Evolutionary conservation across 768 basidiomycete genomes (phyloP).

Genomic region (Clathrus columnatus): DNA sequence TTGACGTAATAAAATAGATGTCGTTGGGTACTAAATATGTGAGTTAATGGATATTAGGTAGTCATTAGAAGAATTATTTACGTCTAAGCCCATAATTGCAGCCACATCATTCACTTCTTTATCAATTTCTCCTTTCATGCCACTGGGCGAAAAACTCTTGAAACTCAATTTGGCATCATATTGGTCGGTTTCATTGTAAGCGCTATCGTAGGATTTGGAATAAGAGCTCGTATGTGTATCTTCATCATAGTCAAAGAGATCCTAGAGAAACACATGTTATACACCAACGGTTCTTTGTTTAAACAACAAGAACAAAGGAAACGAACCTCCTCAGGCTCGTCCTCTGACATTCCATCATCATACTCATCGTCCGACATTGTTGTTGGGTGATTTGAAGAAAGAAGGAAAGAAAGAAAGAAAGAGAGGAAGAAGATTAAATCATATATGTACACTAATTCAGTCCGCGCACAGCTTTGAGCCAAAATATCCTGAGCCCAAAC

Average conservation of each 20-base stretch:
- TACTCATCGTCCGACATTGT: conserved; percentile 6
- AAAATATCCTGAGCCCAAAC: too few relatives aligned
- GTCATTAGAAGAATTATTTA: conserved; percentile 10
- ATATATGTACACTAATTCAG: too few relatives aligned
- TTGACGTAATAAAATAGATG: conserved; percentile 13
- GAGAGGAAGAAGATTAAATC: too few relatives aligned
- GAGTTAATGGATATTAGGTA: too few relatives aligned
- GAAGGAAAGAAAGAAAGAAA: too few relatives aligned
- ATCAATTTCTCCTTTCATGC: conserved; percentile 18
- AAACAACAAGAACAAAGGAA: background rate
- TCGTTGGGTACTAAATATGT: too few relatives aligned
- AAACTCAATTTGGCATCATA: conserved; percentile 16
- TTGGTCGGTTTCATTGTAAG: conserved; percentile 20
- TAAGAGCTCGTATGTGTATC: conserved; percentile 21
- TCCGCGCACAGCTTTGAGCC: too few relatives aligned
- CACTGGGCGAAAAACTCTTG: conserved; percentile 17
- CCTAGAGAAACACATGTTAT: background rate
- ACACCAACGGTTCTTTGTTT: background rate
- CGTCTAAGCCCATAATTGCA: conserved; percentile 23
- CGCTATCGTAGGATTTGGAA: conserved; percentile 16
- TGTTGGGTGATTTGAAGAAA: too few relatives aligned
- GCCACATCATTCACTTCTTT: conserved; percentile 21
- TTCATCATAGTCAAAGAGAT: background rate
- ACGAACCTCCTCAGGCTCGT: background rate
- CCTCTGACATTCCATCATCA: conserved; percentile 6